A percentile compares a stretch with the other conserved stretches of the same genome.
phyloP scores from a whole-genome alignment of 2,329 filamentous ascomycete species.

The Amauroascus verrucosus region DNA sequence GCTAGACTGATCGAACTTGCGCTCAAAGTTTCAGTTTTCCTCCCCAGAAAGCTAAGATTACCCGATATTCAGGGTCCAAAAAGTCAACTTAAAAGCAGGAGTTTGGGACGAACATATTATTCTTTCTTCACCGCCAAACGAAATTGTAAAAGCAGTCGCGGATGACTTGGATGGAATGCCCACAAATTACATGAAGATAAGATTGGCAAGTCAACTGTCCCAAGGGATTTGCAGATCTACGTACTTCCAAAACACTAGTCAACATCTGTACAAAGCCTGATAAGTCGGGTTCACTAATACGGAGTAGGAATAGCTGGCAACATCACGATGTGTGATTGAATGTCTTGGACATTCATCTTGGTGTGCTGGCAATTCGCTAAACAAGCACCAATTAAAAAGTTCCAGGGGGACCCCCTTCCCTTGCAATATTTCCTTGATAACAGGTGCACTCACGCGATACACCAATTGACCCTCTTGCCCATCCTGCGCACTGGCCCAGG shows the following conservation, averaged over 20 bases:
- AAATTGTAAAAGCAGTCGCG: too few relatives aligned
- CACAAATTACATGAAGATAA: too few relatives aligned
- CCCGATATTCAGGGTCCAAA: constrained; percentile 8
- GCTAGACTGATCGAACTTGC: neutral
- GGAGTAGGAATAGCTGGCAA: neutral
- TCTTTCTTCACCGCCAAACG: too few relatives aligned
- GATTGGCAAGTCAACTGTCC: neutral
- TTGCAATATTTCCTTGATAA: neutral
- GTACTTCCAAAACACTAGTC: neutral
- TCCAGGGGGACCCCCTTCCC: neutral
- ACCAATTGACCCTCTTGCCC: neutral
- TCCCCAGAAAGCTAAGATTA: constrained; percentile 4
- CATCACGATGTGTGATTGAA: neutral
- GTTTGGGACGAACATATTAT: neutral
- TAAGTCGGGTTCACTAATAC: neutral
- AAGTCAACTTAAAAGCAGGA: constrained; percentile 3
- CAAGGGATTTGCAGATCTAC: constrained; percentile 2
- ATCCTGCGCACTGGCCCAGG: neutral
- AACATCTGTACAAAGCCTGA: neutral
- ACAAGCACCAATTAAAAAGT: constrained; percentile 3
- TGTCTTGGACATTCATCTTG: constrained; percentile 4
- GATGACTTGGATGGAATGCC: too few relatives aligned
- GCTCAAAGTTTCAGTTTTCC: constrained; percentile 1
- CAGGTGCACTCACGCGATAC: neutral
- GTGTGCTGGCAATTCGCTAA: constrained; percentile 9